Base-by-base conservation (phyloP, 2,329 filamentous ascomycete species). In the Neonectria coccinea region DNA sequence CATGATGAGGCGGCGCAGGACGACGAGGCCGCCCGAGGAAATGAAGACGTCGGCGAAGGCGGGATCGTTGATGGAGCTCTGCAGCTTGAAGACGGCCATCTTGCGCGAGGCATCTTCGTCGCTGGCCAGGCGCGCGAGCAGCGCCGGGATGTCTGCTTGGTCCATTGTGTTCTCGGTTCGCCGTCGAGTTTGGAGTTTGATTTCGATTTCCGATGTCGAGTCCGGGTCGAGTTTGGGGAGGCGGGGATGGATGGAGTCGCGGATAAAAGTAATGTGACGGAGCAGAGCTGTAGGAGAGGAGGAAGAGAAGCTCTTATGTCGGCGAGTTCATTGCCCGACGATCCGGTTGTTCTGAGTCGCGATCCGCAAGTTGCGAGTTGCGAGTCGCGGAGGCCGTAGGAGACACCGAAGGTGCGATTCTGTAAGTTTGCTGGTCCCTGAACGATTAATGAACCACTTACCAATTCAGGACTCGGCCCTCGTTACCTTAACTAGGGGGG, bases 11-110 rank as follows among this genome's bases (percentile, higher is more conserved):
- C 92, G 89, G 57, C 93, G 89, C 73, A 99, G 83, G 70, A 95
- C 89, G 70, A 89, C 86, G 69, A 98, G 85, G 4, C 96, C 96
- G 62, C 94, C 94, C 54, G 94, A 92, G 56, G 91, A 89, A 67
- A 98, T 97, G 82, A 99, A 99, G 73, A 97, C 90, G 79, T 98
- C 96, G 74, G 96, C 96, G 79, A 98, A 98, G 55, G 94, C 92
- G 27, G 95, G 95, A 80, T 99, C 96, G 77, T 94, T 95, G 80
- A 99, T 97, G 67, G 93, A 94, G 68, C 88, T 91, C 81, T 99
- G 96, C 70, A 99, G 89, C 83, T 97, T 97, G 87, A 99, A 99
- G 66, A 97, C 96, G 65, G 96, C 96, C 93, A 98, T 97, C 81
- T 99, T 99, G 76, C 94, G 93, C 72, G 93, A 91, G 61, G 93